phyloP scores from a whole-genome alignment of 2,329 filamentous ascomycete genomes.

The Knufia petricola region DNA sequence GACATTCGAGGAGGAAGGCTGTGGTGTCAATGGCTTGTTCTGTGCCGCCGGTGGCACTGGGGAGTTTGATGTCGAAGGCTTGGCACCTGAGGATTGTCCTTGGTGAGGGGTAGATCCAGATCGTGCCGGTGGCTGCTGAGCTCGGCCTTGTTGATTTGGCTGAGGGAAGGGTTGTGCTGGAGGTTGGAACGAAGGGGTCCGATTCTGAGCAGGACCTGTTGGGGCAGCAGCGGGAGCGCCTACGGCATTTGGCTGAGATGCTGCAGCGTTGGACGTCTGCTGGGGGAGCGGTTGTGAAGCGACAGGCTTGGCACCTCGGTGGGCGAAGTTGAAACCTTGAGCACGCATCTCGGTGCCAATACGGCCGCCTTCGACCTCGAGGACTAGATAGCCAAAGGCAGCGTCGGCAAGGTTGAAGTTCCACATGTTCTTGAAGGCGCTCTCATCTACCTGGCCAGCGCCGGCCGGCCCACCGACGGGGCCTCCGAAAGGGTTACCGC shows the following conservation, averaged over 20 bases:
- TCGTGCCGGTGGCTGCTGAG: slow-evolving; percentile 21
- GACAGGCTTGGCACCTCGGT: slow-evolving; percentile 56
- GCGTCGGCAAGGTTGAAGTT: slow-evolving; percentile 93
- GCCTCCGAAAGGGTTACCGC: slow-evolving; percentile 92
- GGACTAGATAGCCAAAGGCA: slow-evolving; percentile 87
- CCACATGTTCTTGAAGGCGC: slow-evolving; percentile 99
- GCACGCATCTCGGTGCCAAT: slow-evolving; percentile 98
- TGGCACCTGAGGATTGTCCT: slow-evolving; percentile 11
- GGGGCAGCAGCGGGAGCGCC: slow-evolving; percentile 28
- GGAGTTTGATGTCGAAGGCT: slow-evolving; percentile 28
- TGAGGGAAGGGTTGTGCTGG: slow-evolving; percentile 29
- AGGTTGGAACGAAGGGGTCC: slow-evolving; percentile 34
- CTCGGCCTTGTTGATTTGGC: slow-evolving; percentile 27
- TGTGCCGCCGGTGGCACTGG: slow-evolving; percentile 37
- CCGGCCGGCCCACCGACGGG: slow-evolving; percentile 59
- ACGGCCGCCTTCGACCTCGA: slow-evolving; percentile 89
- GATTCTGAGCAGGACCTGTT: slow-evolving; percentile 29
- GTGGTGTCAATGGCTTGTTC: slow-evolving; percentile 43
- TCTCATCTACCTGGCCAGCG: slow-evolving; percentile 90
- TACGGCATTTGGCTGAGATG: slow-evolving; percentile 7
- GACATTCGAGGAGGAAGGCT: slow-evolving; percentile 30
- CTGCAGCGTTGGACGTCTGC: slow-evolving; percentile 11
- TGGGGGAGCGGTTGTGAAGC: slow-evolving; percentile 13
- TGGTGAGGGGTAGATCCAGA: slow-evolving; percentile 10
- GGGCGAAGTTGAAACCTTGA: slow-evolving; percentile 98